Evolutionary conservation across 768 basidiomycete genomes (phyloP).

Genomic region (Lactifluus pinguis): DNA sequence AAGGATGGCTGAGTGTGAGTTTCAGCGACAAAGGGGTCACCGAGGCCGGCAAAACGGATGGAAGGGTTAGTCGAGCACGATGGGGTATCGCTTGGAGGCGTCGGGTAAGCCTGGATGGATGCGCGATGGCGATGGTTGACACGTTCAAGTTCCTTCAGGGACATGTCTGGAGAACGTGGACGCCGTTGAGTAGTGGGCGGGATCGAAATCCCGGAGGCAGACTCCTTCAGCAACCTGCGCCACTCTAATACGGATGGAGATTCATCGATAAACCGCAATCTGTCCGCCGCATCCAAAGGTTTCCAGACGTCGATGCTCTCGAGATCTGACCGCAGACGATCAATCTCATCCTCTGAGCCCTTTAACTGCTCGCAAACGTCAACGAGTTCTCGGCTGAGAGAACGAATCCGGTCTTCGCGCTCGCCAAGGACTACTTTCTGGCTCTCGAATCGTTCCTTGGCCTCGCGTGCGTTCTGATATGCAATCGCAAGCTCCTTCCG

Average conservation of each 20-base stretch:
- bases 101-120: background rate
- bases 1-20: background rate
- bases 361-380: background rate
- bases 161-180: background rate
- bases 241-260: background rate
- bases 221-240: background rate
- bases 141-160: background rate
- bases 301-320: background rate
- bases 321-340: background rate
- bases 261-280: background rate
- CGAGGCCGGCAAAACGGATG: background rate
- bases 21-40: background rate
- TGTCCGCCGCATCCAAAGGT: background rate
- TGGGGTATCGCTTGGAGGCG: background rate
- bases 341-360: background rate
- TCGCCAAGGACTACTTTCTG: background rate
- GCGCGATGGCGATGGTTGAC: background rate
- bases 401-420: background rate
- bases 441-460: background rate
- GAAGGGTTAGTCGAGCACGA: background rate
- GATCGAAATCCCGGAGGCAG: background rate
- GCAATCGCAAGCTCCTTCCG: conserved; percentile 2
- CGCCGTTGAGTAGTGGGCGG: background rate
- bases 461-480: background rate
- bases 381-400: background rate